Evolutionary conservation across 1,139 yeast species (phyloP), one percentile per base, ranked within the genome.

Genomic region (Hyphopichia burtonii): DNA sequence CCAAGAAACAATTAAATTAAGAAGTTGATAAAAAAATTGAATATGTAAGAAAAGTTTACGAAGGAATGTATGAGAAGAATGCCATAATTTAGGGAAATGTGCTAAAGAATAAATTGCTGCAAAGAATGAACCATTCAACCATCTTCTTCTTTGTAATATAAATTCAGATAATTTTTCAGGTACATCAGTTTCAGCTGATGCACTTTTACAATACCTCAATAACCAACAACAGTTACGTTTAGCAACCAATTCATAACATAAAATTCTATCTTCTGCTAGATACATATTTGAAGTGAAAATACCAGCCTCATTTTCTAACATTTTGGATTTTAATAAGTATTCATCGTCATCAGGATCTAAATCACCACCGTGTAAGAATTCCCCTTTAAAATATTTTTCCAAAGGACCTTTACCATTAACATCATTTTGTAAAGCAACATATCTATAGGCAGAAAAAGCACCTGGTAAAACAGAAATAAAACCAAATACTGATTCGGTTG

Each of bases 61-160:
- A 7, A 80, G 61, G 16, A 68, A 52, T 1, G 96, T 84, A 62
- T 93, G 99, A 53, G 82, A 93, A 0, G 99, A 91, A 40, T 69
- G 59, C 96, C 96, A 91, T 38, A 93, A 82, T 55, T 83, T 87
- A 45, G 74, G 74, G 59, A 84, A 84, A 58, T 90, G 90, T 18
- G 86, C 62, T 57, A 87, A 88, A 0, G 97, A 83, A 59, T 86
- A 93, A 44, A 93, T 68, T 1, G 98, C 98, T 2, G 99, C 98
- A 67, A 93, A 93, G 58, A 91, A 82, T 0, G 99, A 96, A 67
- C 99, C 99, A 62, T 93, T 93, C 42, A 93, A 79, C 99, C 99
- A 93, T 68, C 99, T 82, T 69, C 99, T 81, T 70, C 99, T 82
- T 66, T 93, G 99, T 14, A 96, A 83, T 45, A 93, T 82, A 58